Conservation (phyloP, 148 eudicot species). For the Silene latifolia region DNA sequence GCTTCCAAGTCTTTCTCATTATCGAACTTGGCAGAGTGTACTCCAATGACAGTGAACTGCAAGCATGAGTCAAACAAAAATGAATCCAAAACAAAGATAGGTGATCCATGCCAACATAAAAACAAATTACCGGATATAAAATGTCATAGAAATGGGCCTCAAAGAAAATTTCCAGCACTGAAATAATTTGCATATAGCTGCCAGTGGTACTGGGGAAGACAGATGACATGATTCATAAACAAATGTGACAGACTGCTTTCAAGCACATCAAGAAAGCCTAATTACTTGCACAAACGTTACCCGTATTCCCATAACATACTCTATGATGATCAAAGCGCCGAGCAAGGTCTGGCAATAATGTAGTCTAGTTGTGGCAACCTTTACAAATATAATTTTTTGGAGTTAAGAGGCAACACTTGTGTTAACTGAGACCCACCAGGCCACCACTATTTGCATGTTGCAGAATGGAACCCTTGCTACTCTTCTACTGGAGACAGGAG, state of each 20-base stretch:
- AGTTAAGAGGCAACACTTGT: background rate
- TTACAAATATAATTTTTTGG: background rate
- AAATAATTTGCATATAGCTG: constrained; percentile 4
- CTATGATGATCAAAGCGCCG: background rate
- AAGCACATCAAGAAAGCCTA: background rate
- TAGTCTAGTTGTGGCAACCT: background rate
- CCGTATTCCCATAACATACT: background rate
- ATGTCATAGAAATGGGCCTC: background rate
- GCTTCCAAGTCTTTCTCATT: constrained; percentile 94
- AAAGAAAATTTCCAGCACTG: background rate
- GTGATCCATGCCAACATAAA: background rate
- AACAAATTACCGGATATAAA: background rate
- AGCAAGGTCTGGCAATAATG: background rate
- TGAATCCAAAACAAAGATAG: background rate
- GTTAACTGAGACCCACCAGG: background rate
- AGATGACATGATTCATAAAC: background rate
- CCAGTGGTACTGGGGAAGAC: background rate
- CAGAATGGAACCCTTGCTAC: background rate
- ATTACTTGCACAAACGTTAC: background rate
- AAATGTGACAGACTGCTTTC: background rate
- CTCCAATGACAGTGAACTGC: constrained; percentile 92
- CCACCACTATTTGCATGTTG: background rate
- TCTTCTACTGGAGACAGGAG: background rate
- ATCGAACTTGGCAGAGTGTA: constrained; percentile 97
- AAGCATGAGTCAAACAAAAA: constrained; percentile 9